Base-by-base conservation (phyloP, 768 basidiomycete species). In the Amanita rimosa region DNA sequence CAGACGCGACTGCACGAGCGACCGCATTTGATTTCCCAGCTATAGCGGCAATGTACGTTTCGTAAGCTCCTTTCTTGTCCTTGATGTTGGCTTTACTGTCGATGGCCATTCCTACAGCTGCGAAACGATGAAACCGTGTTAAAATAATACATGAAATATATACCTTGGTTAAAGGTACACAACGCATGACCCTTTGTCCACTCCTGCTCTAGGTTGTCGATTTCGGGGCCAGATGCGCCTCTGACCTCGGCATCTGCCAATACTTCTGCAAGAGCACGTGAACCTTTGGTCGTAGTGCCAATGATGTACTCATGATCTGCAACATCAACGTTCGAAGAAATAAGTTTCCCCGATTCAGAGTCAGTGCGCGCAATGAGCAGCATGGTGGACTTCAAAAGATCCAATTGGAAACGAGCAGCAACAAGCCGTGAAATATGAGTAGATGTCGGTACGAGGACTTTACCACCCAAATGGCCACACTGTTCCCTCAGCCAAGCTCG, bases 331-430 rank as follows among this genome's bases (percentile, higher is more conserved):
- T 82, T 90, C 19, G 85, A 86, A 5, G 86, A 85, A 49, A 97
- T 73, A 31, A 95, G 78, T 62, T 81, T 85, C 38, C 77, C 89
- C 14, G 83, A 86, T 64, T 95, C 89, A 17, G 92, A 83, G 62
- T 97, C 94, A 1, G 93, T 94, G 44, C 94, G 82, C 9, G 92
- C 92, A 52, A 97, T 90, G 53, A 92, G 67, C 35, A 92, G 75
- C 81, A 90, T 88, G 3, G 87, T 85, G 49, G 82, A 84, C 60
- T 88, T 85, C 58, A 96, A 72, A 51, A 97, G 71, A 63, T 97
- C 94, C 51, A 91, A 76, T 67, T 95, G 91, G 69, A 94, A 90
- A 16, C 92, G 82, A 24, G 90, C 74, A 9, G 93, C 79, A 53
- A 90, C 70, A 45, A 97, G 78, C 22, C 94, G 81, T 17, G 86